Evolutionary conservation across 768 basidiomycete genomes (phyloP).

Genomic region (Dioszegia hungarica): DNA sequence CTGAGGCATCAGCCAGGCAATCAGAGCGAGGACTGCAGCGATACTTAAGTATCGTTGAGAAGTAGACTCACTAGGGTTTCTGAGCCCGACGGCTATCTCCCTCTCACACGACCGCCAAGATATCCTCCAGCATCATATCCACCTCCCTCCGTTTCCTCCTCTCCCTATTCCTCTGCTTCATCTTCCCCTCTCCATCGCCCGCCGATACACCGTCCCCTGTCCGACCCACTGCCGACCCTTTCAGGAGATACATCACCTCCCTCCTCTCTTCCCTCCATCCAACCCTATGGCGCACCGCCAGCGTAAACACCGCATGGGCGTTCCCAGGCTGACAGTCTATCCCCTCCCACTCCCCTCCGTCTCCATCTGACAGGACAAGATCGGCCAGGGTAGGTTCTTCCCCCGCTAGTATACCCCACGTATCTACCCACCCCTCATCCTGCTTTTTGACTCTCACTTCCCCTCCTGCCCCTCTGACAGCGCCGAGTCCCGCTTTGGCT

Average conservation of each 20-base stretch:
- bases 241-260: conserved; percentile 37
- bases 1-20: too few relatives aligned
- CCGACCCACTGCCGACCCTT: conserved; percentile 17
- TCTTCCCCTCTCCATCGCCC: not conserved
- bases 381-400: conserved; percentile 26
- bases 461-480: conserved; percentile 1
- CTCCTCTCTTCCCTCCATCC: conserved; percentile 16
- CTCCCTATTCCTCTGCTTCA: not conserved
- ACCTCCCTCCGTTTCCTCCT: conserved; percentile 8
- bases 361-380: not conserved
- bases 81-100: too few relatives aligned
- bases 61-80: too few relatives aligned
- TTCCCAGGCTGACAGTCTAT: conserved; percentile 23
- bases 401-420: conserved; percentile 33
- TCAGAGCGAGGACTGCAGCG: too few relatives aligned
- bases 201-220: not conserved
- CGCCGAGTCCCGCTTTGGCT: not conserved
- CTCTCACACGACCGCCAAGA: conserved; percentile 15
- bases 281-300: conserved; percentile 21
- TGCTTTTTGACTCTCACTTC: not conserved
- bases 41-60: too few relatives aligned
- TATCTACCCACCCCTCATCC: conserved; percentile 22
- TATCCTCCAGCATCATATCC: conserved; percentile 20
- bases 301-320: conserved; percentile 20
- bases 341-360: conserved; percentile 12